A percentile compares a stretch with the other conserved stretches of the same genome.
Evolutionary conservation across 345 rosid species (phyloP).

Genomic region (Euphorbia pulcherrima): DNA sequence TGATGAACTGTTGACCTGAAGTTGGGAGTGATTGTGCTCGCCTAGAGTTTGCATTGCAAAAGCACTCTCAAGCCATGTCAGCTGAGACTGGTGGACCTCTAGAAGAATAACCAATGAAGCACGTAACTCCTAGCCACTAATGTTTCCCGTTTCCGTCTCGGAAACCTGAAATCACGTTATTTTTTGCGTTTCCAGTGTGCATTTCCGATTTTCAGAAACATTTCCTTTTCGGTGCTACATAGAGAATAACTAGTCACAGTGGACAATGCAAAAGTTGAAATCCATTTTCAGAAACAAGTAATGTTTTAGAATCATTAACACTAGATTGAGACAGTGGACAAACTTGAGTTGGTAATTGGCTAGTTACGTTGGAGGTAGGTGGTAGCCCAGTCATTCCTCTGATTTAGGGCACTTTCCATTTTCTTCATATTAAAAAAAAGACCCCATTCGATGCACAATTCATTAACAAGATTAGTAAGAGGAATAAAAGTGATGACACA

Average conservation of each 20-base stretch:
- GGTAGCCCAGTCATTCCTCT: conserved; percentile 33
- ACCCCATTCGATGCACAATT: no score
- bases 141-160: no score
- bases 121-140: no score
- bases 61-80: conserved; percentile 51
- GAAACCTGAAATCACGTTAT: no score
- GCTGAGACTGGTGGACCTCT: conserved; percentile 37
- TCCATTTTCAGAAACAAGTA: conserved; percentile 62
- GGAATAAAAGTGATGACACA: conserved; percentile 60
- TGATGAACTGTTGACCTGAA: conserved; percentile 47
- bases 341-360: conserved; percentile 39
- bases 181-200: no score
- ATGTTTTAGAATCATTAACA: conserved; percentile 43
- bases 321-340: conserved; percentile 34
- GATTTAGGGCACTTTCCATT: background rate
- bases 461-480: background rate
- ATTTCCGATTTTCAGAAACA: no score
- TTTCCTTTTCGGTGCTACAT: no score
- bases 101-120: no score
- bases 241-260: conserved; percentile 29
- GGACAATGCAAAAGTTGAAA: conserved; percentile 44
- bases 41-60: conserved; percentile 61
- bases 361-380: conserved; percentile 35
- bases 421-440: no score
- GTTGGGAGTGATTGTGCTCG: conserved; percentile 42